These are phyloP conservation scores for Ambrosia artemisiifolia DNA, from an alignment of 129 eudicot genomes.

Conservation along the genomic window DNA sequence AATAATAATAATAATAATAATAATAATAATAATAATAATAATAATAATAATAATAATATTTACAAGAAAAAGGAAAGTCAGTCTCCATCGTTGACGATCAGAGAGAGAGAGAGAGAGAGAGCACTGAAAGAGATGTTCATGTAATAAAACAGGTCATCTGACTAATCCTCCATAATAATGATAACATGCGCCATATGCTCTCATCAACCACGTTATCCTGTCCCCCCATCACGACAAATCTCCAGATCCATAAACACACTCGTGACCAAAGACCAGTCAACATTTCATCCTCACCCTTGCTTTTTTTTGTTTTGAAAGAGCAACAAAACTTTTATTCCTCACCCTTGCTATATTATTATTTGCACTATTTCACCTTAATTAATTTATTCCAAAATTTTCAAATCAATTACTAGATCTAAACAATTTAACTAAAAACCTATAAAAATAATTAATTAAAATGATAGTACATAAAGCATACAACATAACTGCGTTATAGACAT, in stretches of 20 bases:
- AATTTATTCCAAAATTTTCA: background rate
- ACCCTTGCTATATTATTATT: background rate
- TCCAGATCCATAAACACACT: conserved; percentile 25
- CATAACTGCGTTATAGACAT: no score
- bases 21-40: no score
- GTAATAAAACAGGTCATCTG: conserved; percentile 17
- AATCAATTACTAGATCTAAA: conserved; percentile 9
- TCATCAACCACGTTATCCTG: conserved; percentile 36
- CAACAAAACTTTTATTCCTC: no score
- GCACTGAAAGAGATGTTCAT: conserved; percentile 23
- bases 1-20: no score
- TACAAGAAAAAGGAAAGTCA: conserved; percentile 3
- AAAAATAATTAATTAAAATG: background rate
- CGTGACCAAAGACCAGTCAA: conserved; percentile 18
- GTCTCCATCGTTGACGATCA: conserved; percentile 23
- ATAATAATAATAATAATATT: background rate
- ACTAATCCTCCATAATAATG: conserved; percentile 18
- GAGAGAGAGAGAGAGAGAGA: conserved; percentile 8
- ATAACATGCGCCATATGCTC: conserved; percentile 42
- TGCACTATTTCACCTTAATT: background rate
- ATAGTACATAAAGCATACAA: no score
- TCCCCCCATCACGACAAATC: conserved; percentile 22
- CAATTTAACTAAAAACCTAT: background rate
- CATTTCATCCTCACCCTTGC: conserved; percentile 7
- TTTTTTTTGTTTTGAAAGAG: no score